A percentile compares a stretch with the other conserved stretches of the same genome.
Conservation (phyloP, 306 rosid species). For the Astragalus membranaceus region DNA sequence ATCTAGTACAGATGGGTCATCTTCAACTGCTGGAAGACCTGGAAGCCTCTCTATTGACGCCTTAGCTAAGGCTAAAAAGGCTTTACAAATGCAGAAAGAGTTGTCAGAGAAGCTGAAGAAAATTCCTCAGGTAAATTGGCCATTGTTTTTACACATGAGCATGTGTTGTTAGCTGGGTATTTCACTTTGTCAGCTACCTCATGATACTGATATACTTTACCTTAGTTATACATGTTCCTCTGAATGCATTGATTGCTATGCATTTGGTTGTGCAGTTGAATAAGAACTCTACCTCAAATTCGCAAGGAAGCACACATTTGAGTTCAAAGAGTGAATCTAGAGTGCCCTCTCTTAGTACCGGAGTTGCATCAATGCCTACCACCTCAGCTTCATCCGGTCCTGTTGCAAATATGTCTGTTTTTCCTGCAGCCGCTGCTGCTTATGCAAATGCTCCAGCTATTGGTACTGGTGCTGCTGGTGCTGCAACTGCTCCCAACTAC, state of each 20-base stretch:
- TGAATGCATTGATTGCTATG: conserved; percentile 21
- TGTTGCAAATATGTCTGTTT: conserved; percentile 30
- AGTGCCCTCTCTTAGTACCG: conserved; percentile 25
- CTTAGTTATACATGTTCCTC: not conserved
- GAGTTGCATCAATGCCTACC: conserved; percentile 27
- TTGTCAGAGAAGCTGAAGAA: conserved; percentile 73
- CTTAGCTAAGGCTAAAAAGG: conserved; percentile 80
- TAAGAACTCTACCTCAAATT: conserved; percentile 43
- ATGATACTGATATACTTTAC: not conserved
- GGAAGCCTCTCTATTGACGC: conserved; percentile 78
- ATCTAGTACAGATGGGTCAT: conserved; percentile 99
- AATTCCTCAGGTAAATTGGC: conserved; percentile 52
- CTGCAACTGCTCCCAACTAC: conserved; percentile 34
- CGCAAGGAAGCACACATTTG: conserved; percentile 34
- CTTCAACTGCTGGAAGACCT: conserved; percentile 87
- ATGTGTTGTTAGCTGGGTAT: not conserved
- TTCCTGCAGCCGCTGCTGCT: conserved; percentile 36
- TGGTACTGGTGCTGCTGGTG: conserved; percentile 35
- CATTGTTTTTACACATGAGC: not conserved
- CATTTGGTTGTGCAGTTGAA: conserved; percentile 51
- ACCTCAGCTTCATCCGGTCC: conserved; percentile 31
- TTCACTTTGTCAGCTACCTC: not conserved
- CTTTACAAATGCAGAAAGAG: conserved; percentile 75
- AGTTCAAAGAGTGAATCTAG: conserved; percentile 39
- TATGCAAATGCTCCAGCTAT: conserved; percentile 21